phyloP scores from a whole-genome alignment of 73 alveolate genomes.

The Effrenium voratum region DNA sequence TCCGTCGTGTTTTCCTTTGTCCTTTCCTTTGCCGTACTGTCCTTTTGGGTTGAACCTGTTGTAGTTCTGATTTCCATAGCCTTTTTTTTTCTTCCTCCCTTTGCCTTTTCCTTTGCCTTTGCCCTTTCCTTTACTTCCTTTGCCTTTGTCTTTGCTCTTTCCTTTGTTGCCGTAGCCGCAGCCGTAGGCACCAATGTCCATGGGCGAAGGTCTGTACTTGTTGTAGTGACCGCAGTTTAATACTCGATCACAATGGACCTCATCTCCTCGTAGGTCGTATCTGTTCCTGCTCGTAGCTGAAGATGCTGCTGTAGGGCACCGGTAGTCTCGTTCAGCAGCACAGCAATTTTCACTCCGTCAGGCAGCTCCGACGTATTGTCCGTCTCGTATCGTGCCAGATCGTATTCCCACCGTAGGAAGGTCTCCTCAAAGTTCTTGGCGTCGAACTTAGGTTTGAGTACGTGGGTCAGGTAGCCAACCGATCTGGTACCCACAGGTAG shows the following conservation, averaged over 20 bases:
- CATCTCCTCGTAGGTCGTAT: not conserved
- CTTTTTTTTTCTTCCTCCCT: not conserved
- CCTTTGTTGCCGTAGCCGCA: not conserved
- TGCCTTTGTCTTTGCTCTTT: not conserved
- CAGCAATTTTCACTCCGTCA: not conserved
- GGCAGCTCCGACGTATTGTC: not conserved
- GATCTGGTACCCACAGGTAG: not conserved
- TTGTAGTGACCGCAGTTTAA: not conserved
- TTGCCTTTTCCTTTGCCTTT: not conserved
- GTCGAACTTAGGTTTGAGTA: not conserved
- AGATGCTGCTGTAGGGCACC: not conserved
- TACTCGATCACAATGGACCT: not conserved
- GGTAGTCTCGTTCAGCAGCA: not conserved
- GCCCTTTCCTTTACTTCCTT: not conserved
- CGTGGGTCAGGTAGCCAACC: not conserved
- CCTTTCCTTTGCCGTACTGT: not conserved
- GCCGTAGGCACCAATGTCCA: not conserved
- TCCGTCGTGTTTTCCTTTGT: not conserved
- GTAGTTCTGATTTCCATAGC: not conserved
- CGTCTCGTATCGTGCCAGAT: not conserved
- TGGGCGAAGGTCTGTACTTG: not conserved
- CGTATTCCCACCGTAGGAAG: conserved; percentile 5
- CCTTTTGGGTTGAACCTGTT: too few relatives aligned
- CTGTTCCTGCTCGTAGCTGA: not conserved
- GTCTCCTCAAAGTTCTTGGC: not conserved